Base-by-base conservation (phyloP, 129 eudicot species). In the Flaveria robusta region DNA sequence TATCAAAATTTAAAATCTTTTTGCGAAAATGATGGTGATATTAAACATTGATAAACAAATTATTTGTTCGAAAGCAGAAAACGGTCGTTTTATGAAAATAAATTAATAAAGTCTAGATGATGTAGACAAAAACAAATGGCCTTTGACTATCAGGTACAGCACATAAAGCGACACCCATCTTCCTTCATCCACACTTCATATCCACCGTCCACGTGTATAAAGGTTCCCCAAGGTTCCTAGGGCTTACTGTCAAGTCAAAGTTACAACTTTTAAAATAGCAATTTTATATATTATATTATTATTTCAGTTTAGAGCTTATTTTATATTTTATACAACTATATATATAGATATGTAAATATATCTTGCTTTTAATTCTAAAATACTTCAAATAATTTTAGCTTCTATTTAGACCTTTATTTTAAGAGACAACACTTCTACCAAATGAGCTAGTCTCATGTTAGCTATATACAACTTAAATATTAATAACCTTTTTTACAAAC, bases 61-160 rank as follows among this genome's bases (percentile, higher is more conserved):
- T 12, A 47, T 47, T 13, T 7, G 6, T 27, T 15, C 7, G 5
- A 52, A 71, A 52, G 76, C 12, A 71, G 76, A 52, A 16, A 51
- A 51, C 20, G 16, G 65, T 71, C 64, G 76, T 68, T 68, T 68
- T 68, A 68, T 22, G 55, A 43, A 68, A 68, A 9, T 56, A 11
- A 31, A 46, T 51, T 50, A 29, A 19, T 14, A 76, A 78, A 71
- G 72, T 71, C 66, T 78, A 71, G 66, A 79, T 31, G 72, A 70
- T 62, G 71, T 41, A 56, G 78, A 79, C 74, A 79, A 72, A 78
- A 71, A 72, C 26, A 63, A 72, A 34, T 72, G 83, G 78, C 78
- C 67, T 72, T 79, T 79, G 83, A 79, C 83, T 79, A 79, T 65
- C 78, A 71, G 83, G 67, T 70, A 69, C 71, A 78, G 64, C 82